Percentiles rank a stretch among this genome's conserved stretches.
phyloP scores from a whole-genome alignment of 1,284 basidiomycete species.

The Cryptococcus deneoformans region DNA sequence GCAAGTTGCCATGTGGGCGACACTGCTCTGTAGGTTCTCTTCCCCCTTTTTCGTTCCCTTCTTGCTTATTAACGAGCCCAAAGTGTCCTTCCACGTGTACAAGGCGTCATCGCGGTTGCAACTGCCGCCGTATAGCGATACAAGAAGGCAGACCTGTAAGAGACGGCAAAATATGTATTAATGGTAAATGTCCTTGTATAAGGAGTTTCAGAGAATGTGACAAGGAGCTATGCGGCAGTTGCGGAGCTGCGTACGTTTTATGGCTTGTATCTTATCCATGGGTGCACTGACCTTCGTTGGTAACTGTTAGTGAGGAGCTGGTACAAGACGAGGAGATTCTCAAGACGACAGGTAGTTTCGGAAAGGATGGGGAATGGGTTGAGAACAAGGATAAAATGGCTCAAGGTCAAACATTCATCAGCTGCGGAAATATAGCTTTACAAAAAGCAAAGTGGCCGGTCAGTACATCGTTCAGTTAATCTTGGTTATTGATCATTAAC shows the following conservation, averaged over 20 bases:
- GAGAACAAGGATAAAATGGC: background rate
- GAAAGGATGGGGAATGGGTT: background rate
- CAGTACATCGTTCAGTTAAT: background rate
- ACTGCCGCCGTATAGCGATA: background rate
- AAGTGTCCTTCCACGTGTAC: background rate
- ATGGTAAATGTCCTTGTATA: constrained; percentile 12
- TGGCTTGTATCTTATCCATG: background rate
- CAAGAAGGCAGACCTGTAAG: background rate
- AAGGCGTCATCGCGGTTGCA: background rate
- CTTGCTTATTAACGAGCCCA: background rate
- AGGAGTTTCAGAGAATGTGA: constrained; percentile 15
- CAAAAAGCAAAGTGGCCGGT: constrained; percentile 10
- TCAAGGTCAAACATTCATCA: background rate
- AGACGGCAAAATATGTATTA: constrained; percentile 2
- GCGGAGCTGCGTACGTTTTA: constrained; percentile 13
- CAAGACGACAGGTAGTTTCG: background rate
- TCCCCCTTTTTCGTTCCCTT: background rate
- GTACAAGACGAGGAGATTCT: background rate
- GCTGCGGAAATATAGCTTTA: constrained; percentile 11
- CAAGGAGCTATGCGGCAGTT: constrained; percentile 13
- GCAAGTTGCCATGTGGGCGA: constrained; percentile 10
- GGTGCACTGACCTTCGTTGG: background rate
- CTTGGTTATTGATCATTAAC: background rate
- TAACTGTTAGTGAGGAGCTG: constrained; percentile 1
- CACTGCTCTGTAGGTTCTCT: constrained; percentile 11